Evolutionary conservation across 208 protist species (phyloP).

Genomic region (Wallacemonas sp.): DNA sequence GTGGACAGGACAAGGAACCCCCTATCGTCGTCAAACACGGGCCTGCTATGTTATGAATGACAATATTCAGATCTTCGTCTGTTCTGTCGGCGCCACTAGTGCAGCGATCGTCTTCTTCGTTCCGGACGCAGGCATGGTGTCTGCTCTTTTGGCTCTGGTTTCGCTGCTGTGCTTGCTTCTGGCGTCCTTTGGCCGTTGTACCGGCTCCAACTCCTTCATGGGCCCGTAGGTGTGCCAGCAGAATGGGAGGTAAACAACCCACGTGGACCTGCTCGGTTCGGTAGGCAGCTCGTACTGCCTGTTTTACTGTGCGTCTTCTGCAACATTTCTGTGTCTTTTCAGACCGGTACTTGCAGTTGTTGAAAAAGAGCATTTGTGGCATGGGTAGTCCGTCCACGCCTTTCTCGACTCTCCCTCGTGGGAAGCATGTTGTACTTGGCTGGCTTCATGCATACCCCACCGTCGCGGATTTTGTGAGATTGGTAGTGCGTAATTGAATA

Average conservation of each 20-base stretch:
- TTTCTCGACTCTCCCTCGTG: not conserved
- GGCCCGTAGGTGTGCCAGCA: not conserved
- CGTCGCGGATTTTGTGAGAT: not conserved
- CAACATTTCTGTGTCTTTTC: not conserved
- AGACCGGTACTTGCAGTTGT: not conserved
- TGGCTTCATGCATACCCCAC: not conserved
- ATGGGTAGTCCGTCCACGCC: slow-evolving; percentile 1
- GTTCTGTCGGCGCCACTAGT: not conserved
- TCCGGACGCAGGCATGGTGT: not conserved
- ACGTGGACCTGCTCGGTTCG: not conserved
- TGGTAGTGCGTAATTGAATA: not conserved
- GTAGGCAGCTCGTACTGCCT: not conserved
- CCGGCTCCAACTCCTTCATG: not conserved
- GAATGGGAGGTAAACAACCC: not conserved
- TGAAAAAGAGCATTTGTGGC: not conserved
- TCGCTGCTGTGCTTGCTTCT: not conserved
- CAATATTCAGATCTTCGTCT: not conserved
- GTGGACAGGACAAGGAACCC: slow-evolving; percentile 1
- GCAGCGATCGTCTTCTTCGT: not conserved
- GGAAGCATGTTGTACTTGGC: not conserved
- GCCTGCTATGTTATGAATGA: not conserved
- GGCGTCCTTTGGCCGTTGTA: not conserved
- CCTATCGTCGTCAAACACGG: slow-evolving; percentile 2
- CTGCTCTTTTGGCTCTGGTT: not conserved
- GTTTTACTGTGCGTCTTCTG: not conserved